Conservation (phyloP, 2,329 filamentous ascomycete genomes). For the Waltergamsia citrina region DNA sequence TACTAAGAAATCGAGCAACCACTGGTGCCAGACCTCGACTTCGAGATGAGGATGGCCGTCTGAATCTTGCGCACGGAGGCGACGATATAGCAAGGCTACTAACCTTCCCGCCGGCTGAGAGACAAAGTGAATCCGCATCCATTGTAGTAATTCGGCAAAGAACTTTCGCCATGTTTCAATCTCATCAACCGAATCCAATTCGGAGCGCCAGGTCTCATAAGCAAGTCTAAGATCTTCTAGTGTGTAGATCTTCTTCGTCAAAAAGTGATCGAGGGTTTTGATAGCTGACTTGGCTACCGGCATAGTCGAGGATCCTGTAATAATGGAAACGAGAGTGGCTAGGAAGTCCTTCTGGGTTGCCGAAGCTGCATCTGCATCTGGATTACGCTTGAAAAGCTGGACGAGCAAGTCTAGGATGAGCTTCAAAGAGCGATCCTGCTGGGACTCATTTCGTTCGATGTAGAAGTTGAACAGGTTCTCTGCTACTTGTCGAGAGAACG, state of each 20-base stretch:
- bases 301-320: slow-evolving; percentile 50
- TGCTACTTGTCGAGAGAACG: slow-evolving; percentile 38
- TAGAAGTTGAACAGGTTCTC: slow-evolving; percentile 50
- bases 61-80: slow-evolving; percentile 23
- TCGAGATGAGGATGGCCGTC: slow-evolving; percentile 15
- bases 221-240: slow-evolving; percentile 32
- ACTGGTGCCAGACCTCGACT: slow-evolving; percentile 42
- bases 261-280: slow-evolving; percentile 55
- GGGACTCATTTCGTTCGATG: slow-evolving; percentile 58
- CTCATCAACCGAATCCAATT: slow-evolving; percentile 2
- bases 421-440: slow-evolving; percentile 54
- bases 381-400: slow-evolving; percentile 40
- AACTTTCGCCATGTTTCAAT: slow-evolving; percentile 39
- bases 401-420: slow-evolving; percentile 50
- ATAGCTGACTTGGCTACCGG: slow-evolving; percentile 62
- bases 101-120: slow-evolving; percentile 53
- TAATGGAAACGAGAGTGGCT: slow-evolving; percentile 44
- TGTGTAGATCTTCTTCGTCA: slow-evolving; percentile 49
- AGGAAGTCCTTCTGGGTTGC: slow-evolving; percentile 36
- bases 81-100: slow-evolving; percentile 45
- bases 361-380: slow-evolving; percentile 24
- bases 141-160: slow-evolving; percentile 37
- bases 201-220: slow-evolving; percentile 19
- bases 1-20: slow-evolving; percentile 41
- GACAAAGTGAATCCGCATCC: slow-evolving; percentile 48